Conservation (phyloP, 2,329 filamentous ascomycete species). For the Ascochyta lentis region DNA sequence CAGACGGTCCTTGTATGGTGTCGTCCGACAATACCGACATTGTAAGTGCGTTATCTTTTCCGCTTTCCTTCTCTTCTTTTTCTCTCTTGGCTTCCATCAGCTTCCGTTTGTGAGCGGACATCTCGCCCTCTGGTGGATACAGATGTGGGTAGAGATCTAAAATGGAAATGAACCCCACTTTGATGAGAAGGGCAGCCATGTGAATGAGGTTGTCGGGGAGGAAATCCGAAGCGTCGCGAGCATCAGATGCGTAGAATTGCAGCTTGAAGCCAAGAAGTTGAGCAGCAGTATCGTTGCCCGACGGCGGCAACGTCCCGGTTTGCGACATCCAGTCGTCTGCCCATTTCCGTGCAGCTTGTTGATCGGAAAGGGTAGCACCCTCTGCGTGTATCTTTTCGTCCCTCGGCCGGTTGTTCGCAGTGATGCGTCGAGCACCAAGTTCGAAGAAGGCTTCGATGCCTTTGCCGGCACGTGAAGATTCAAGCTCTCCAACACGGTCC, state of each 20-base stretch:
- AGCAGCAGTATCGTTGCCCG: slow-evolving; percentile 88
- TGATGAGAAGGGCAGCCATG: slow-evolving; percentile 88
- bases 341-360: slow-evolving; percentile 52
- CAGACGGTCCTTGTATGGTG: slow-evolving; percentile 61
- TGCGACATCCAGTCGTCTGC: slow-evolving; percentile 73
- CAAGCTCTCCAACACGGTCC: slow-evolving; percentile 73
- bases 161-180: slow-evolving; percentile 94
- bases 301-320: slow-evolving; percentile 81
- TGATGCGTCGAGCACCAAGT: slow-evolving; percentile 74
- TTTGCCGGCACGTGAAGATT: slow-evolving; percentile 23
- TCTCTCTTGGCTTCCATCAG: slow-evolving; percentile 71
- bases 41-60: slow-evolving; percentile 79
- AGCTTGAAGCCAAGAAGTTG: slow-evolving; percentile 97
- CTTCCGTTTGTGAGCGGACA: slow-evolving; percentile 75
- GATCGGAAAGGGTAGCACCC: slow-evolving; percentile 39
- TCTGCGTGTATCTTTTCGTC: slow-evolving; percentile 37
- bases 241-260: slow-evolving; percentile 86
- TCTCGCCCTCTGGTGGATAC: slow-evolving; percentile 81
- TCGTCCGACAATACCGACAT: slow-evolving; percentile 88
- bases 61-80: slow-evolving; percentile 74
- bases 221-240: slow-evolving; percentile 75
- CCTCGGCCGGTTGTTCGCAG: slow-evolving; percentile 45
- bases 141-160: slow-evolving; percentile 91
- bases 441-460: slow-evolving; percentile 90
- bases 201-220: slow-evolving; percentile 93